phyloP scores from a whole-genome alignment of 129 eudicot species.

The Rutidosis leptorrhynchoides region DNA sequence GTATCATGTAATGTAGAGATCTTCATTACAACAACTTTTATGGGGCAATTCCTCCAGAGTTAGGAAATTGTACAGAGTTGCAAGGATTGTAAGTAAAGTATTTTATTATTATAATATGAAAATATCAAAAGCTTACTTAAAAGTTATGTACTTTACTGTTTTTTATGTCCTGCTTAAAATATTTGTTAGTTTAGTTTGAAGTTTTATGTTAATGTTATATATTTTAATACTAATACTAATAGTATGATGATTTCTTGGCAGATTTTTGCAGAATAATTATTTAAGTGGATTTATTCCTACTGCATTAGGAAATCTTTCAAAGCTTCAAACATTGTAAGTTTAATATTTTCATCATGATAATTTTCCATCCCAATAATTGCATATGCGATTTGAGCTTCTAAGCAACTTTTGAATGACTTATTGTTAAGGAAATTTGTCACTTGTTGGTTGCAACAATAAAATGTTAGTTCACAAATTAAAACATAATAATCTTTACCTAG shows the following conservation, averaged over 20 bases:
- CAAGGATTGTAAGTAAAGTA: constrained; percentile 67
- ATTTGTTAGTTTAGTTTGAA: background rate
- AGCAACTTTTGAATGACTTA: background rate
- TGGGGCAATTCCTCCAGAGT: constrained; percentile 84
- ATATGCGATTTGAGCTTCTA: background rate
- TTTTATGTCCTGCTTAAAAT: background rate
- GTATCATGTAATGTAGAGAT: constrained; percentile 48
- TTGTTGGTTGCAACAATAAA: background rate
- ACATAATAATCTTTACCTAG: background rate
- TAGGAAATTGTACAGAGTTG: constrained; percentile 87
- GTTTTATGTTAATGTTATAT: constrained; percentile 3
- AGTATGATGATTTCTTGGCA: constrained; percentile 29
- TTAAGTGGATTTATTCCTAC: constrained; percentile 76
- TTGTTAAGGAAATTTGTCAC: constrained; percentile 3
- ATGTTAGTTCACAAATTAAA: constrained; percentile 10
- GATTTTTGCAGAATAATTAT: constrained; percentile 87
- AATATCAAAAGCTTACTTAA: background rate
- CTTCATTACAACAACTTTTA: constrained; percentile 85
- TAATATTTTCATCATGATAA: constrained; percentile 28
- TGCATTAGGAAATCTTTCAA: constrained; percentile 75
- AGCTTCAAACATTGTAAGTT: constrained; percentile 75
- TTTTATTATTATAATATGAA: constrained; percentile 9
- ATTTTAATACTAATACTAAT: background rate
- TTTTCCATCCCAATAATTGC: too few species aligned
- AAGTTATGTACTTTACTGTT: background rate